These are phyloP conservation scores for Aspergillus versicolor DNA, from an alignment of 2,329 filamentous ascomycete species.

Conservation along the genomic window DNA sequence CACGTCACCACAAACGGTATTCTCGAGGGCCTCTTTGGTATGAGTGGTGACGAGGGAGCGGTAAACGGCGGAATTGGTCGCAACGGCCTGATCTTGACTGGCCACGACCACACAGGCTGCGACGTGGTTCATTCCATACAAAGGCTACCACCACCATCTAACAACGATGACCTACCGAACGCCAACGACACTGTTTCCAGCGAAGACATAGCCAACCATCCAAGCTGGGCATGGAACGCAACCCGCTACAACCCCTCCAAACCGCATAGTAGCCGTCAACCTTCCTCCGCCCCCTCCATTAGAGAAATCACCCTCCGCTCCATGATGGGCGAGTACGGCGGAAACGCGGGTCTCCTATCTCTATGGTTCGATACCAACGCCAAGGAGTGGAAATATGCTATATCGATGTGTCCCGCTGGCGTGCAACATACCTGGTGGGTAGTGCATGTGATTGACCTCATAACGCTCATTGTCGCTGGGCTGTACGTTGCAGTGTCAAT, in stretches of 20 bases:
- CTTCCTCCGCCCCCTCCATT: slow-evolving; percentile 46
- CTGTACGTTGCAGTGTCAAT: slow-evolving; percentile 11
- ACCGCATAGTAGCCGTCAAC: not conserved
- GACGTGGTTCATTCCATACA: slow-evolving; percentile 83
- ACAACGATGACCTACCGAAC: not conserved
- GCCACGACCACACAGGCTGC: slow-evolving; percentile 94
- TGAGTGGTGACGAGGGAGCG: slow-evolving; percentile 62
- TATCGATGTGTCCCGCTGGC: slow-evolving; percentile 74
- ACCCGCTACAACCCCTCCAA: slow-evolving; percentile 30
- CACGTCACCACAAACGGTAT: slow-evolving; percentile 68
- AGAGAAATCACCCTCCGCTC: slow-evolving; percentile 90
- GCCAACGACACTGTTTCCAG: not conserved
- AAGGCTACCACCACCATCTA: slow-evolving; percentile 36
- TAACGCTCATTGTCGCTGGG: slow-evolving; percentile 39
- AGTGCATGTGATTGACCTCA: slow-evolving; percentile 71
- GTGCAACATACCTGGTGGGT: slow-evolving; percentile 94
- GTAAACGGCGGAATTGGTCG: slow-evolving; percentile 65
- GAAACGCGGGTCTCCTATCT: slow-evolving; percentile 83
- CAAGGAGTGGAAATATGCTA: slow-evolving; percentile 80
- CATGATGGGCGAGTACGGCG: slow-evolving; percentile 98
- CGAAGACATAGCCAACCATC: not conserved
- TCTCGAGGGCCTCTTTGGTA: slow-evolving; percentile 80
- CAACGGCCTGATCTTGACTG: slow-evolving; percentile 78
- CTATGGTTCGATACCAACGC: slow-evolving; percentile 76
- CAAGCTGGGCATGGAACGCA: slow-evolving; percentile 37